These are phyloP conservation scores for Melanomma pulvis-pyrius DNA, from an alignment of 495 filamentous ascomycete genomes.

Conservation along the genomic window DNA sequence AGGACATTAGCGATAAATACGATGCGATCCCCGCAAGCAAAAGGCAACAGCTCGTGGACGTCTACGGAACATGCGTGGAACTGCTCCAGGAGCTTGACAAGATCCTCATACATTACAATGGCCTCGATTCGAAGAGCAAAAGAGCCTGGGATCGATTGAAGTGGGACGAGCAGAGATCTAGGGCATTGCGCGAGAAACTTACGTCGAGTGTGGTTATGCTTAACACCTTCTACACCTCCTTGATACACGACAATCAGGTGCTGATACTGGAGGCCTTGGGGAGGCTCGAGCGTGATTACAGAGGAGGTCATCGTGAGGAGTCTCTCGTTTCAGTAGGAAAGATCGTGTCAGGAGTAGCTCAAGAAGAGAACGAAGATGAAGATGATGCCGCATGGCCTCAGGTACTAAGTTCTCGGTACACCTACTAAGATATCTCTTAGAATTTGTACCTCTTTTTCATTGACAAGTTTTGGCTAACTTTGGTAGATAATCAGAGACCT, in stretches of 20 bases:
- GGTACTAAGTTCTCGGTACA: no score
- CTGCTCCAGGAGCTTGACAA: constrained; percentile 31
- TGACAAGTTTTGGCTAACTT: no score
- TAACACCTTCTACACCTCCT: constrained; percentile 27
- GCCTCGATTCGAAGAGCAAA: constrained; percentile 21
- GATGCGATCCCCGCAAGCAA: constrained; percentile 23
- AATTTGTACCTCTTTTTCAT: no score
- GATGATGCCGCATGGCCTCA: constrained; percentile 30
- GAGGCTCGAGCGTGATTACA: constrained; percentile 24
- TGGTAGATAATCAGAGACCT: constrained; percentile 34
- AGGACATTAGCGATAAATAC: constrained; percentile 29
- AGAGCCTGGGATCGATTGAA: constrained; percentile 31
- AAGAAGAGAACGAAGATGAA: constrained; percentile 15
- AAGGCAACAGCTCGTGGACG: constrained; percentile 20
- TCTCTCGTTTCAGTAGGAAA: constrained; percentile 12
- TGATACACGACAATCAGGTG: constrained; percentile 27
- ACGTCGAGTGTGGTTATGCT: constrained; percentile 34
- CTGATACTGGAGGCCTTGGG: constrained; percentile 28
- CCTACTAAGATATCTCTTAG: no score
- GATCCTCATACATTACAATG: constrained; percentile 23
- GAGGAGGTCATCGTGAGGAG: constrained; percentile 24
- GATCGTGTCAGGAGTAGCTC: constrained; percentile 1
- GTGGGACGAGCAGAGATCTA: constrained; percentile 25
- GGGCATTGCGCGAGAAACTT: constrained; percentile 21
- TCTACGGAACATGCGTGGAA: constrained; percentile 19